phyloP scores from a whole-genome alignment of 371 early-diverging fungal genomes.

The Coemansia sp. region DNA sequence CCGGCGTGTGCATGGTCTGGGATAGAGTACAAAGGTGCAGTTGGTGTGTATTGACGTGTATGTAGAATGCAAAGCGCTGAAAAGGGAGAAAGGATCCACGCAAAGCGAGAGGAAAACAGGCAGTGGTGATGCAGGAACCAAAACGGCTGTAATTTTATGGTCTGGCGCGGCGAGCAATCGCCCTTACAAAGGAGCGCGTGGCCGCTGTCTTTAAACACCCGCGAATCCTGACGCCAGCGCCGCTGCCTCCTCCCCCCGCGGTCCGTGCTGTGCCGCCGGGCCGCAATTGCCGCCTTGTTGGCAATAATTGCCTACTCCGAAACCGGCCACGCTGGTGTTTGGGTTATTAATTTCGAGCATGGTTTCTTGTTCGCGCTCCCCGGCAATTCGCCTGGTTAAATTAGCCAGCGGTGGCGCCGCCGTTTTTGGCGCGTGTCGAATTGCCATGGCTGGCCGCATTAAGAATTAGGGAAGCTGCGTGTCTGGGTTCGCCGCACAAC shows the following conservation, averaged over 20 bases:
- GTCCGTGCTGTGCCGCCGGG: neutral
- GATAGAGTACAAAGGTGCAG: no score
- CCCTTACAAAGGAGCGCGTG: slow-evolving; percentile 4
- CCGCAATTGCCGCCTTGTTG: neutral
- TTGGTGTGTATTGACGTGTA: neutral
- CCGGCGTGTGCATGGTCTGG: slow-evolving; percentile 1
- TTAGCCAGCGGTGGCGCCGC: slow-evolving; percentile 4
- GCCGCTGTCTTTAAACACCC: neutral
- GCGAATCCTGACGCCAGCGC: slow-evolving; percentile 3
- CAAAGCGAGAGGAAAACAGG: neutral
- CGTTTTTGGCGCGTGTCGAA: neutral
- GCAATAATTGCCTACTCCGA: slow-evolving; percentile 4
- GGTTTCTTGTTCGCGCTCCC: neutral
- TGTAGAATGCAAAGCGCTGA: neutral
- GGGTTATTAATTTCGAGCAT: neutral
- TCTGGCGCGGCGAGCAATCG: neutral
- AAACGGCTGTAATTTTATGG: neutral
- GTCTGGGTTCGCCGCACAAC: no score
- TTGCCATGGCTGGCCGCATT: neutral
- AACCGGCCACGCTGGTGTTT: neutral
- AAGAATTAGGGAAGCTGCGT: slow-evolving; percentile 3
- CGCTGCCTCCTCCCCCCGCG: neutral
- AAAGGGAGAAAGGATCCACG: neutral
- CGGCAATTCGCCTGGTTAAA: neutral
- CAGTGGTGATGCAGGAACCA: neutral